Evolutionary conservation across 2,329 filamentous ascomycete genomes (phyloP).

Genomic region (Colletotrichum magnum): DNA sequence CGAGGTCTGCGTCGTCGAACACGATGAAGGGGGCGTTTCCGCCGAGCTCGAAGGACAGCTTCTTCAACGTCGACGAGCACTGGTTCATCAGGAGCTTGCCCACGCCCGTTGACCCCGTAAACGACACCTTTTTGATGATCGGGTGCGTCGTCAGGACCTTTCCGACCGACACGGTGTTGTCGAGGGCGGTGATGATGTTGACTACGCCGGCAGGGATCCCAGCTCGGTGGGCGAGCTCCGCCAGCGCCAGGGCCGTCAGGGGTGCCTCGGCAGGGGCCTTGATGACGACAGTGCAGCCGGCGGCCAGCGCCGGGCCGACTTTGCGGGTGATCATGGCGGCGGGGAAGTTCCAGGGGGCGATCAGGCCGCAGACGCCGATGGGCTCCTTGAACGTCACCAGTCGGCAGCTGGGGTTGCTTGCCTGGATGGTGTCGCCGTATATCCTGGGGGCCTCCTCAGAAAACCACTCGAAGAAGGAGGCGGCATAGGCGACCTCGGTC

Average conservation of each 20-base stretch:
- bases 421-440: constrained; percentile 72
- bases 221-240: constrained; percentile 77
- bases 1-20: constrained; percentile 76
- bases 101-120: constrained; percentile 82
- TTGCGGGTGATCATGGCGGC: constrained; percentile 71
- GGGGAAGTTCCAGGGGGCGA: constrained; percentile 85
- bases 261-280: constrained; percentile 79
- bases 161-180: constrained; percentile 60
- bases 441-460: constrained; percentile 73
- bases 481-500: constrained; percentile 70
- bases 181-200: constrained; percentile 79
- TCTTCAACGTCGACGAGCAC: constrained; percentile 75
- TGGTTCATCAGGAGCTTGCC: constrained; percentile 83
- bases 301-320: constrained; percentile 78
- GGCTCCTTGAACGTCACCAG: constrained; percentile 77
- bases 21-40: constrained; percentile 77
- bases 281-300: constrained; percentile 74
- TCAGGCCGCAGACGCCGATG: constrained; percentile 81
- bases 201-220: constrained; percentile 85
- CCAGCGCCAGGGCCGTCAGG: constrained; percentile 75
- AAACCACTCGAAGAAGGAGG: constrained; percentile 76
- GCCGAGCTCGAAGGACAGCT: constrained; percentile 76
- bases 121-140: constrained; percentile 83
- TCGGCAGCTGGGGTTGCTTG: constrained; percentile 72
- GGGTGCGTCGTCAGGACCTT: constrained; percentile 76